Conservation (phyloP, 495 filamentous ascomycete species). For the Tricharina praecox region DNA sequence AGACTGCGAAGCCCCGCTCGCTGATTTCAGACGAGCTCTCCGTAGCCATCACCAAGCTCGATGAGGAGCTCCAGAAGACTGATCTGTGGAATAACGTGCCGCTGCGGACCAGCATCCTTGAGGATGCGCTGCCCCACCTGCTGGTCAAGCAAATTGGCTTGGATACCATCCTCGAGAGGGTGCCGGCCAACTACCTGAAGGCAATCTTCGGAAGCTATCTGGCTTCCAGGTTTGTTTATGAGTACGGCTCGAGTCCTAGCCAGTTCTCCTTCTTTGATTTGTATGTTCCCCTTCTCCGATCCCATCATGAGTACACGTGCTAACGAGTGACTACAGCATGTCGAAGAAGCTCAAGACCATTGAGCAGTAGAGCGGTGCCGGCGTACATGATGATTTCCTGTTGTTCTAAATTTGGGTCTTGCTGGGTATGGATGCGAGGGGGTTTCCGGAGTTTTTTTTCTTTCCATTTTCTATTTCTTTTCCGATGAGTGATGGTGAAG, state of each 20-base stretch:
- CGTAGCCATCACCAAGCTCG: conserved; percentile 77
- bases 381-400: neutral
- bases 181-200: conserved; percentile 81
- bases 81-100: conserved; percentile 75
- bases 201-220: conserved; percentile 93
- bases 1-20: conserved; percentile 60
- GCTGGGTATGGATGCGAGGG: neutral
- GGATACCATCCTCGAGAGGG: conserved; percentile 66
- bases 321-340: no score
- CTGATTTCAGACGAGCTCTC: conserved; percentile 78
- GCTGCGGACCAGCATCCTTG: conserved; percentile 60
- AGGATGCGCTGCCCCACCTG: conserved; percentile 70
- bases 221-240: conserved; percentile 87
- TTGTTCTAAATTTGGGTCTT: neutral
- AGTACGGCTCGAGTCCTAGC: conserved; percentile 77
- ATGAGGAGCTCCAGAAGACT: conserved; percentile 86
- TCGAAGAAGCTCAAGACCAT: neutral
- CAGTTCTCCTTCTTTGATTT: conserved; percentile 99
- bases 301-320: no score
- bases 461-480: neutral
- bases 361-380: neutral
- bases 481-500: neutral
- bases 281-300: no score
- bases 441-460: neutral
- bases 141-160: conserved; percentile 80